Evolutionary conservation across 2,329 filamentous ascomycete genomes (phyloP), one percentile per base, ranked within the genome.

Genomic region (Cladophialophora chaetospira): DNA sequence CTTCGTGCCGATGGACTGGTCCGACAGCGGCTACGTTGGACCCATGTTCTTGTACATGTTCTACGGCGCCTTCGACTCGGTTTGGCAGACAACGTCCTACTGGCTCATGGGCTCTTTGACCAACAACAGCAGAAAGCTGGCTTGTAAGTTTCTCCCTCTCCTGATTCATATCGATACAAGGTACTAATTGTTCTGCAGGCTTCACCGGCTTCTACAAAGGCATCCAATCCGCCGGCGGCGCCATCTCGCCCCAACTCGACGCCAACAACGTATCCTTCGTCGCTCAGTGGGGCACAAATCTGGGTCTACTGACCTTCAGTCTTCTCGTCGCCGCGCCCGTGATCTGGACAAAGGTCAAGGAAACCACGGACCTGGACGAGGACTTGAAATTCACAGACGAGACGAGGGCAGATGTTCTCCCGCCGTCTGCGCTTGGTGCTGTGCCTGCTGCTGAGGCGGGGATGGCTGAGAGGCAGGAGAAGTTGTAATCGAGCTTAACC

Each of bases 31-130:
- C 52, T 94, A 88, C 69, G 79, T 87, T 57, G 90, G 88, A 0
- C 88, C 89, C 10, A 89, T 96, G 83, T 90, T 96, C 71, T 75
- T 96, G 50, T 95, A 91, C 77, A 89, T 96, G 67, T 92, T 92
- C 73, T 95, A 94, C 71, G 91, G 91, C 36, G 87, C 94, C 73
- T 94, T 87, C 66, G 93, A 97, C 71, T 90, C 92, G 40, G 83
- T 86, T 53, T 97, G 91, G 87, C 93, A 97, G 77, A 93, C 91
- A 0, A 86, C 80, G 67, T 86, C 92, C 47, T 97, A 97, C 79
- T 97, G 92, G 85, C 89, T 87, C 76, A 94, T 96, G 86, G 91
- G 91, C 51, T 82, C 90, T 11, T 79, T 95, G 47, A 91, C 88
- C 71, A 95, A 96, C 82, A 93, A 91, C 58, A 84, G 88, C 60